Evolutionary conservation across 2,329 filamentous ascomycete genomes (phyloP).

Genomic region (Cyphellophora europaea): DNA sequence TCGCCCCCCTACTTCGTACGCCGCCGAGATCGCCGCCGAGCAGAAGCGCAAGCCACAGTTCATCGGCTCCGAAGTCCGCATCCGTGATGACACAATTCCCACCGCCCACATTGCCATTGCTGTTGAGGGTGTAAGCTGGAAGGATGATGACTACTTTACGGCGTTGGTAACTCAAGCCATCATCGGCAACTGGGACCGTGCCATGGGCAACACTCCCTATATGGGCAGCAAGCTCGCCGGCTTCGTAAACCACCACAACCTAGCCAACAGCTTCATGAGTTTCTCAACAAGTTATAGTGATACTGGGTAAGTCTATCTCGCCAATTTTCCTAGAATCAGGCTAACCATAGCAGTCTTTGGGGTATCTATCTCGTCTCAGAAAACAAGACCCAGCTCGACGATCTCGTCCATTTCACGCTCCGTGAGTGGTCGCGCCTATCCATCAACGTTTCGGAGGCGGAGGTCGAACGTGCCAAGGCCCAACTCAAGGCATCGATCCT

Average conservation of each 20-base stretch:
- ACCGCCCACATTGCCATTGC: slow-evolving; percentile 97
- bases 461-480: slow-evolving; percentile 97
- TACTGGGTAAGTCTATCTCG: slow-evolving; percentile 65
- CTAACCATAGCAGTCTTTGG: slow-evolving; percentile 98
- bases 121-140: slow-evolving; percentile 99
- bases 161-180: slow-evolving; percentile 96
- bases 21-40: slow-evolving; percentile 60
- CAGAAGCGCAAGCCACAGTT: slow-evolving; percentile 88
- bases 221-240: slow-evolving; percentile 97
- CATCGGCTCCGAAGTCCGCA: slow-evolving; percentile 87
- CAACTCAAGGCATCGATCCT: slow-evolving; percentile 98
- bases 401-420: slow-evolving; percentile 96
- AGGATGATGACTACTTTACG: slow-evolving; percentile 98
- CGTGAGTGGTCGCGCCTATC: slow-evolving; percentile 96
- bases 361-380: slow-evolving; percentile 97
- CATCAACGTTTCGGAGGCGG: slow-evolving; percentile 74
- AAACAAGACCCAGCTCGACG: slow-evolving; percentile 77
- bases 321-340: too few relatives aligned
- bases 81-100: slow-evolving; percentile 91
- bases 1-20: slow-evolving; percentile 63
- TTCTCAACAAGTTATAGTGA: slow-evolving; percentile 99
- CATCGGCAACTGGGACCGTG: slow-evolving; percentile 98
- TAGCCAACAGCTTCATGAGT: slow-evolving; percentile 99
- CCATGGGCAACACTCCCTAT: slow-evolving; percentile 94
- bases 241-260: slow-evolving; percentile 85